Base-by-base conservation (phyloP, 352 stramenopile species). In the Globisporangium splendens region DNA sequence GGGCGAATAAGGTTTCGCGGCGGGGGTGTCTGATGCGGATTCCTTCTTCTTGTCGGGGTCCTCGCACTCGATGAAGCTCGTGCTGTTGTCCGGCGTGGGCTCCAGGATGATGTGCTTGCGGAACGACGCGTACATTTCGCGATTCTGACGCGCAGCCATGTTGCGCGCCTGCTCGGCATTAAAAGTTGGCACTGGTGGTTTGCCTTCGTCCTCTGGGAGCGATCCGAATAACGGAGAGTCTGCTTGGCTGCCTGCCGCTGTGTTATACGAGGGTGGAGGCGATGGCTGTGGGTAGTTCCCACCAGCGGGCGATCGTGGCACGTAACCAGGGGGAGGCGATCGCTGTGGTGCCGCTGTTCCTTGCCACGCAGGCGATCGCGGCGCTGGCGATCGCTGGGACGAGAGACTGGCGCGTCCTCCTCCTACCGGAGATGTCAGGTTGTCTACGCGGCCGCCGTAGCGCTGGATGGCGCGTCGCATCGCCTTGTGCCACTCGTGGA, bases 401-500 rank as follows among this genome's bases (percentile, higher is more conserved):
- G 1, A 35, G 3, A 35, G 39, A 44, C 10, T 44, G 1, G 39
- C 39, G 17, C 5, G 12, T n/a, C 44, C 35, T 15, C 28, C 28
- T 35, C 28, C 28, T 6, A 35, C 28, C 3, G 58, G 58, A 8
- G 58, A 59, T 8, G 46, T 21, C 31, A 60, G 8, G 7, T 22
- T 20, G 24, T 24, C 28, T 48, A 31, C 4, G 39, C 70, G 63
- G 41, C 71, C 61, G 46, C 77, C 68, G 12, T 65, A 46, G 49
- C 81, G 58, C 59, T 82, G 55, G 15, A 91, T 65, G 12, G 61
- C 70, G 12, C 68, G 62, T 15, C 68, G 66, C 20, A 92, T 62
- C 18, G 76, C 77, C 54, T 85, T 83, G 58, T 88, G 78, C 82
- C 82, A 92, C 24, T 87, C 78, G 42, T 80, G 70, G 59, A 89